Evolutionary conservation across 2,329 filamentous ascomycete species (phyloP).

Genomic region (Colletotrichum shisoi): DNA sequence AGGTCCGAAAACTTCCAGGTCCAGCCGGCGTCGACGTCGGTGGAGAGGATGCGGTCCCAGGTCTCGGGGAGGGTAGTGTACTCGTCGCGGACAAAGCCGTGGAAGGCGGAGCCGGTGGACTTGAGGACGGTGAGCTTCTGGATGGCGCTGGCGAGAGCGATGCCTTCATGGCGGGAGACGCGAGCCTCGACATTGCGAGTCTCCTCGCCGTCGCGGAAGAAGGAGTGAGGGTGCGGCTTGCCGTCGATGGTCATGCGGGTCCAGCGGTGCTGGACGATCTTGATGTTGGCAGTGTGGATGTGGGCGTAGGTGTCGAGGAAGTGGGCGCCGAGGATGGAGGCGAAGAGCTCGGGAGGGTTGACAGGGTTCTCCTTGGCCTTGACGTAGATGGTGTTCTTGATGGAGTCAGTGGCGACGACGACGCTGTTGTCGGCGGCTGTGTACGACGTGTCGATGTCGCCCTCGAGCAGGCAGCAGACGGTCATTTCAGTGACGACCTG

Average conservation of each 20-base stretch:
- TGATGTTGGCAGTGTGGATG: conserved; percentile 84
- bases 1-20: conserved; percentile 79
- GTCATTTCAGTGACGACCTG: conserved; percentile 96
- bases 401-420: conserved; percentile 94
- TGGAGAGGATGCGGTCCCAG: conserved; percentile 94
- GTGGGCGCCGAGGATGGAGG: conserved; percentile 82
- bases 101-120: conserved; percentile 95
- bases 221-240: conserved; percentile 92
- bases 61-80: conserved; percentile 90
- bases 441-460: conserved; percentile 89
- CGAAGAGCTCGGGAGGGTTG: conserved; percentile 91
- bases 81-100: conserved; percentile 91
- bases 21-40: conserved; percentile 89
- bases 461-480: conserved; percentile 89
- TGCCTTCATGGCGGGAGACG: conserved; percentile 71
- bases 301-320: conserved; percentile 89
- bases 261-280: conserved; percentile 87
- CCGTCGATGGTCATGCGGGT: conserved; percentile 86
- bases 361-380: conserved; percentile 93
- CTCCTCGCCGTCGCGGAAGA: conserved; percentile 88
- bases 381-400: conserved; percentile 98
- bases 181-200: conserved; percentile 81
- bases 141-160: conserved; percentile 80
- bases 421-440: conserved; percentile 93
- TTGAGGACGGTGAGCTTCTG: conserved; percentile 88